Evolutionary conservation across 257 asterid species (phyloP).

Genomic region (Solanum acaule): DNA sequence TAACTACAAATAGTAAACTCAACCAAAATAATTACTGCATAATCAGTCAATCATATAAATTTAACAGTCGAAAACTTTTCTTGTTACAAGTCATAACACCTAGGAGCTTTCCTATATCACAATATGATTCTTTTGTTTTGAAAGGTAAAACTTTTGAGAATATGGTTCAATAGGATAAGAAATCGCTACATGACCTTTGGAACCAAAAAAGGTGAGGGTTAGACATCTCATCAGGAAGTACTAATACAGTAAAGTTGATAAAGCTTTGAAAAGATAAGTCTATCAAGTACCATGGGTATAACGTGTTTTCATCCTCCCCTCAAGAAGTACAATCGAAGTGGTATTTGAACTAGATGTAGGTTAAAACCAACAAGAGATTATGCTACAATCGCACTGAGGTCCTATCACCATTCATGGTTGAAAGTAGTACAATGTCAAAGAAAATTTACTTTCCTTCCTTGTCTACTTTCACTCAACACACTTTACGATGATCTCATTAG

Average conservation of each 20-base stretch:
- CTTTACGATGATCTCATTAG: not conserved
- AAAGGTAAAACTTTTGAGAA: not conserved
- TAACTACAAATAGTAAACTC: not conserved
- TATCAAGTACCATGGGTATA: not conserved
- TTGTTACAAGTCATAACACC: not conserved
- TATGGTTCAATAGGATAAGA: not conserved
- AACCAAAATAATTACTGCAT: not conserved
- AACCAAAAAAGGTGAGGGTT: not conserved
- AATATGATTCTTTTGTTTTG: too few relatives aligned
- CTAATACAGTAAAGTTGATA: not conserved
- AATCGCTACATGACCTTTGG: not conserved
- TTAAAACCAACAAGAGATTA: not conserved
- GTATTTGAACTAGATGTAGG: not conserved
- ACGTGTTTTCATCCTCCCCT: not conserved
- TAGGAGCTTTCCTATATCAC: not conserved
- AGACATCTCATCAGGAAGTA: not conserved
- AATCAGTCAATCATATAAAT: not conserved
- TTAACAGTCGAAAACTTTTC: not conserved
- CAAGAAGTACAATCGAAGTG: not conserved
- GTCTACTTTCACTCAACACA: not conserved
- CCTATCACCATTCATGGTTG: not conserved
- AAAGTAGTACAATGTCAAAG: not conserved
- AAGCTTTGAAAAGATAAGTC: not conserved
- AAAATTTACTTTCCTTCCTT: not conserved
- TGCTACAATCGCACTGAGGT: not conserved